Base-by-base conservation (phyloP, 805 yeast genomes). In the Saturnispora ahearnii region DNA sequence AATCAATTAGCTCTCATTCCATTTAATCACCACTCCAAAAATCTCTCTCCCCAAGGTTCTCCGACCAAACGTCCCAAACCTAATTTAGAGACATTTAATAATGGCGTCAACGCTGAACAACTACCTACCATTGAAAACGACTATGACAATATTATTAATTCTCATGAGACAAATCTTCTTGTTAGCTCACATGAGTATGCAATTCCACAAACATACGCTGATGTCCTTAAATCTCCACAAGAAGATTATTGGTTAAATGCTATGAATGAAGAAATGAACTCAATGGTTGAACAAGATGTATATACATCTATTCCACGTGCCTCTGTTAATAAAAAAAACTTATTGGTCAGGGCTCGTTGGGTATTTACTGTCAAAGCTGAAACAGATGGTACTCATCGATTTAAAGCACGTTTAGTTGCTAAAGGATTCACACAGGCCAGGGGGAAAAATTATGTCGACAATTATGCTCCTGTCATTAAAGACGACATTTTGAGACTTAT, bases 321-420 rank as follows among this genome's bases (percentile, higher is more conserved):
- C 8, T 29, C 28, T 18, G 21, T 29, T 1, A 8, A 15, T 9
- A 36, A 44, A 30, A 21, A n/a, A 1, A 26, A 28, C 3, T 36
- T 37, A 7, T 15, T 45, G 7, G 34, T 45, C 9, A 21, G 36
- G 28, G 48, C 32, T 18, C 44, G 30, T n/a, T 49, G 52, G 47
- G 48, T 51, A 3, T 51, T 43, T 21, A 42, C 11, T n/a, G 53
- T 51, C 12, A 51, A 51, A 41, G 34, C 49, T 21, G 50, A 45
- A 38, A 21, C 12, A 5, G 42, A 45, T 46, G 37, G 41, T 31
- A 11, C 26, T 7, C 45, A 49, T 40, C 29, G 45, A 11, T 51
- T 49, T 34, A 49, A 51, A 33, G 50, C 45, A 9, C 18, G 50
- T 18, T 40, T 52, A 34, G 50, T 43, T 13, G 54, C 54, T 2